These are phyloP conservation scores for Sporothrix brunneoviolacea DNA, from an alignment of 2,329 filamentous ascomycete genomes.

Conservation along the genomic window DNA sequence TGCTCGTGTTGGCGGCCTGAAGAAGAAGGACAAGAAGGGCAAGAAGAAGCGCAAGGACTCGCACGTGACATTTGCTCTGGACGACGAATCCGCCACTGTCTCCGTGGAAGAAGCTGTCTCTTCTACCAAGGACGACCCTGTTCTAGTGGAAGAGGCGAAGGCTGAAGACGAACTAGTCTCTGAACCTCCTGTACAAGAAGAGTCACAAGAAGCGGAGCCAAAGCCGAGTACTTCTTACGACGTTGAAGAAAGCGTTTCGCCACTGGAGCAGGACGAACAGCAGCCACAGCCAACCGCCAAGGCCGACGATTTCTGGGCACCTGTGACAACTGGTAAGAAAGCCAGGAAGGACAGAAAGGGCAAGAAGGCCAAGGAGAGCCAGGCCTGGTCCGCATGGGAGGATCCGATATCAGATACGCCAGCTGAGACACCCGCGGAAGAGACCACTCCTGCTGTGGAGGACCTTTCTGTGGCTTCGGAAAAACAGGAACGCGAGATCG, in stretches of 20 bases:
- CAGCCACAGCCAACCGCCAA: not conserved
- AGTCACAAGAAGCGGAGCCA: not conserved
- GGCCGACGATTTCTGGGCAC: not conserved
- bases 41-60: constrained; percentile 12
- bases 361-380: constrained; percentile 4
- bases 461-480: not conserved
- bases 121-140: too few relatives aligned
- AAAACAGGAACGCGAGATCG: too few relatives aligned
- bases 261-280: not conserved
- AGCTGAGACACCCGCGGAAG: not conserved
- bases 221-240: not conserved
- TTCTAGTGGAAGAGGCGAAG: too few relatives aligned
- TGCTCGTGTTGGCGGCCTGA: not conserved
- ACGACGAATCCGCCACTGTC: too few relatives aligned
- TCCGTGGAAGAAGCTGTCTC: too few relatives aligned
- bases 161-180: not conserved
- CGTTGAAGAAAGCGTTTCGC: too few relatives aligned
- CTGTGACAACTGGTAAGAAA: not conserved
- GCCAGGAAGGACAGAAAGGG: too few relatives aligned
- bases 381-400: constrained; percentile 1
- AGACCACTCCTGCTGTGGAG: not conserved
- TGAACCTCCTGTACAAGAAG: not conserved
- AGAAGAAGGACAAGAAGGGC: constrained; percentile 6
- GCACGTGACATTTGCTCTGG: constrained; percentile 7
- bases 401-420: too few relatives aligned